Evolutionary conservation across 306 rosid genomes (phyloP), one percentile per base, ranked within the genome.

Genomic region (Ceratonia siliqua): DNA sequence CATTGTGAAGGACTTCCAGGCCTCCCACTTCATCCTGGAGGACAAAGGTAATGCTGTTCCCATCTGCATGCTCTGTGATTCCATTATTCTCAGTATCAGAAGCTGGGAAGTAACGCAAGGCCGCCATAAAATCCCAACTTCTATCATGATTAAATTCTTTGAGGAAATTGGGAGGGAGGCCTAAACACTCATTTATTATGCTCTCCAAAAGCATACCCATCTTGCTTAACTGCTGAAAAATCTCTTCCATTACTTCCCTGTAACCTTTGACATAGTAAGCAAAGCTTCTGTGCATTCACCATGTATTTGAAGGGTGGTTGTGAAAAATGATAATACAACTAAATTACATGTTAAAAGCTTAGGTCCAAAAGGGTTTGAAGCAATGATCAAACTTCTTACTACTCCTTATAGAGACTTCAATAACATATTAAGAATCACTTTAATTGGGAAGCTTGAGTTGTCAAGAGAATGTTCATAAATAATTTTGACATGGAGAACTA

Each of bases 21-120:
- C 89, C 91, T 57, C 90, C 93, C n/a, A 72, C 83, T 2, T 52
- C 83, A 76, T 89, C 89, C 22, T 84, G 91, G 36, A 82, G 0
- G 5, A 86, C 83, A 38, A 86, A 71, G 52, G 87, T 80, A 8
- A 89, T 6, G 5, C 46, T 53, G 42, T 82, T 89, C 6, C 67
- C 83, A 76, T 89, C 89, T 78, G 86, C 86, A 28, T 84, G 89
- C 55, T 75, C 80, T 10, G 72, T 2, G 50, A 78, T 52, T 13
- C 87, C 91, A 45, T 70, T 78, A 12, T 81, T 56, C 21, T 76
- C 91, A 1, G 9, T 17, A n/a, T 42, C 38, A 22, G 81, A 54
- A 30, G 89, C 82, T 5, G 89, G 77, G 28, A 55, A 84, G 72
- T 86, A 89, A 64, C 25, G 83, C 27, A 54, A 14, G 0, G 79